These are phyloP conservation scores for Yarrowia sp. DNA, from an alignment of 805 yeast genomes.

Conservation along the genomic window DNA sequence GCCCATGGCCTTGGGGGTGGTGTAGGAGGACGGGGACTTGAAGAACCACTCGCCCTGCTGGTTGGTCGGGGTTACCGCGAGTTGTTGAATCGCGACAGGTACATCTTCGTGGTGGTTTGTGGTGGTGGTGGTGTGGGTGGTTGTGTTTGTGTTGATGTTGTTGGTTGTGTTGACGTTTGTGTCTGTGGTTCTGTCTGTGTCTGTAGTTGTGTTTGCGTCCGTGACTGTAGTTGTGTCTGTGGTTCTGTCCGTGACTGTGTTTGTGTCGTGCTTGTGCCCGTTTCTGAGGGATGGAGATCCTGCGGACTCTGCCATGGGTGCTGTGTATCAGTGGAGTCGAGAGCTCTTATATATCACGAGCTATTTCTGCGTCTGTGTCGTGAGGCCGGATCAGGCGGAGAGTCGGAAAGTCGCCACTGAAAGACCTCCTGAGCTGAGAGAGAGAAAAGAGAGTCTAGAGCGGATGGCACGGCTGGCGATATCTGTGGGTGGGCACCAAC, in stretches of 20 bases:
- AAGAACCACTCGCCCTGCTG: constrained; percentile 18
- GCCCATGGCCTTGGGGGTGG: constrained; percentile 6
- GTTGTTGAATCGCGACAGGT: constrained; percentile 11
- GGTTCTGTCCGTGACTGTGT: background rate
- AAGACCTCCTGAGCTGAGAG: background rate
- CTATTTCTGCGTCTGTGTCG: background rate
- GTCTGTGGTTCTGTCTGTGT: background rate
- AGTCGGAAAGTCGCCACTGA: background rate
- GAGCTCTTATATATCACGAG: too few species aligned
- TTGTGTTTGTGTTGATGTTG: background rate
- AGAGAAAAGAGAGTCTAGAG: constrained; percentile 1
- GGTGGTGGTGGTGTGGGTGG: too few species aligned
- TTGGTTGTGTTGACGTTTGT: background rate
- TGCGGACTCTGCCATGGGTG: constrained; percentile 8
- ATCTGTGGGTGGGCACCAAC: constrained; percentile 24
- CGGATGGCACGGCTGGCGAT: constrained; percentile 25
- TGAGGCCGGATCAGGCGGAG: background rate
- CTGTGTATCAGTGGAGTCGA: too few species aligned
- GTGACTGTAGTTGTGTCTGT: background rate
- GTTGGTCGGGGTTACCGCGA: constrained; percentile 16
- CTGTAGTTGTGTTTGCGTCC: too few species aligned
- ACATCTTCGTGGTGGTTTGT: constrained; percentile 5
- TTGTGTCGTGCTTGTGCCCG: background rate
- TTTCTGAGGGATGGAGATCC: background rate
- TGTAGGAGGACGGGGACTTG: background rate